Conservation (phyloP, 2,329 filamentous ascomycete genomes). For the Incumbomyces delicatus region DNA sequence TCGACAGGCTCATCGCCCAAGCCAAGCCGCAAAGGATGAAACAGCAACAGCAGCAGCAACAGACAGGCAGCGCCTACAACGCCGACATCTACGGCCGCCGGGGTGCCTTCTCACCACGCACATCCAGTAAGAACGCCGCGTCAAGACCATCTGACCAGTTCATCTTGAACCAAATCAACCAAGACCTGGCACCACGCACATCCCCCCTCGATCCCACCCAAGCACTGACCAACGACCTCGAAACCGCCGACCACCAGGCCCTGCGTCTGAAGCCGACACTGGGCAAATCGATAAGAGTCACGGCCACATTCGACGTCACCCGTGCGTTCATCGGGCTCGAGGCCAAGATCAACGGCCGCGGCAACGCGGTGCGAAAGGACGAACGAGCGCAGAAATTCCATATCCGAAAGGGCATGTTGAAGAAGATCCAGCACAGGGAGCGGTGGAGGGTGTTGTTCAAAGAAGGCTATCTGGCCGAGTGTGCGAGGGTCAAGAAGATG, state of each 20-base stretch:
- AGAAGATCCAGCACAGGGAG: conserved; percentile 29
- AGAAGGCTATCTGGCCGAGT: conserved; percentile 33
- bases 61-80: background rate
- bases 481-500: conserved; percentile 34
- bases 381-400: conserved; percentile 30
- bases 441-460: conserved; percentile 38
- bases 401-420: conserved; percentile 32
- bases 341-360: conserved; percentile 14
- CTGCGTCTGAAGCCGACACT: conserved; percentile 22
- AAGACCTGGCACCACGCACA: too few relatives aligned
- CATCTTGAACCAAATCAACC: background rate
- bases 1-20: background rate
- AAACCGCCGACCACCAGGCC: background rate
- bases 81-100: conserved; percentile 4
- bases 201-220: too few relatives aligned
- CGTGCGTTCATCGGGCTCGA: conserved; percentile 21
- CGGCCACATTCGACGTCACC: conserved; percentile 18
- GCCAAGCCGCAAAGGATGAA: background rate
- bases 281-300: conserved; percentile 20
- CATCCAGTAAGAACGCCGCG: background rate
- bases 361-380: conserved; percentile 28
- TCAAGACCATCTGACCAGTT: background rate
- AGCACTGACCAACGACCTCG: background rate
- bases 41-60: background rate
- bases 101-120: background rate